Evolutionary conservation across 2,329 filamentous ascomycete genomes (phyloP).

Genomic region (Exophiala phaeomuriformis): DNA sequence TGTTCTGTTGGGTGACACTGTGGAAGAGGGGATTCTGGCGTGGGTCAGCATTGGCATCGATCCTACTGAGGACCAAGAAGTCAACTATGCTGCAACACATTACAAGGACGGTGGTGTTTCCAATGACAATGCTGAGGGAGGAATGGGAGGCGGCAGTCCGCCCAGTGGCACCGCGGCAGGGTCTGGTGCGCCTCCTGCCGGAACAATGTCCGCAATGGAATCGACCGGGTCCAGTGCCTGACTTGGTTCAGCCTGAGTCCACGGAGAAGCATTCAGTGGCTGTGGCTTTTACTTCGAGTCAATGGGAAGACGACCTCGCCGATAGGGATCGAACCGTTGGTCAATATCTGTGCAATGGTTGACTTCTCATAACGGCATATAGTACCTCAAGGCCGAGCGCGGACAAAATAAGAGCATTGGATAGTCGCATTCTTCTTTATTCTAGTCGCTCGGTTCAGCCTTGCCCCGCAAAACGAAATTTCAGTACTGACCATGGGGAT

Average conservation of each 20-base stretch:
- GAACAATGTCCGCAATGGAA: background rate
- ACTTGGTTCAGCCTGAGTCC: background rate
- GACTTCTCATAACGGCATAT: too few species aligned
- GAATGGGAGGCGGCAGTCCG: background rate
- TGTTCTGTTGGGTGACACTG: constrained; percentile 47
- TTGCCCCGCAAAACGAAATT: too few species aligned
- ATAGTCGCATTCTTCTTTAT: too few species aligned
- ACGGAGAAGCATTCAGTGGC: too few species aligned
- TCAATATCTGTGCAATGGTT: too few species aligned
- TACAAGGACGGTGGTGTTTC: constrained; percentile 32
- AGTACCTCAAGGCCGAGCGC: too few species aligned
- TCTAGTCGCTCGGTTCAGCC: too few species aligned
- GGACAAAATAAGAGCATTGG: too few species aligned
- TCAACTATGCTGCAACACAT: constrained; percentile 31
- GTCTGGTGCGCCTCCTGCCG: background rate
- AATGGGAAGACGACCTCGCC: too few species aligned
- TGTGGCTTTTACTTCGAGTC: too few species aligned
- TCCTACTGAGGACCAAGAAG: constrained; percentile 27
- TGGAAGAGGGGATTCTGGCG: constrained; percentile 47
- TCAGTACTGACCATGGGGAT: too few species aligned
- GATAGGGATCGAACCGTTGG: too few species aligned
- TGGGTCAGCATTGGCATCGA: constrained; percentile 51
- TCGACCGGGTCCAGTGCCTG: background rate
- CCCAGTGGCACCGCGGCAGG: background rate
- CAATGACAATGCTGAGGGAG: background rate